Conservation (phyloP, 495 filamentous ascomycete species). For the Schizothecium vesticola region DNA sequence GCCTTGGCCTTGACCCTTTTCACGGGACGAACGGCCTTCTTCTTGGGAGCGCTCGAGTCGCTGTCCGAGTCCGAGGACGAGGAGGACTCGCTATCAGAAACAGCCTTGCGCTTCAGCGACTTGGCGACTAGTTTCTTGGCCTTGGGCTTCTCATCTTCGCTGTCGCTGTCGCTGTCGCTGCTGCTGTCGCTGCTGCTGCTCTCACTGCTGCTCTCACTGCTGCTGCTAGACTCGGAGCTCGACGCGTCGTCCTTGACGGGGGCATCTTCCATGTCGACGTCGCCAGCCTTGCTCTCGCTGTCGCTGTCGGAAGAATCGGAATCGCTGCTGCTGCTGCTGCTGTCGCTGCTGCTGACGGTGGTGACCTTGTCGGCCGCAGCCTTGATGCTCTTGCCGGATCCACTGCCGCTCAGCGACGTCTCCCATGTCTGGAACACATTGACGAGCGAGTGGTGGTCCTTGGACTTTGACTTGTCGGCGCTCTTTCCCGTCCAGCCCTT, state of each 20-base stretch:
- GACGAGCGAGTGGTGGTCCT: conserved; percentile 36
- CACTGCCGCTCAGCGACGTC: conserved; percentile 29
- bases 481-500: conserved; percentile 39
- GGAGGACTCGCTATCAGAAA: conserved; percentile 40
- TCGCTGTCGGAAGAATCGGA: conserved; percentile 82
- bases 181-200: conserved; percentile 49
- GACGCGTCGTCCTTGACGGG: conserved; percentile 3
- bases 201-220: conserved; percentile 27
- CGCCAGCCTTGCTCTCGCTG: conserved; percentile 56
- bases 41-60: conserved; percentile 18
- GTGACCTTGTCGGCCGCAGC: conserved; percentile 31
- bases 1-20: conserved; percentile 39
- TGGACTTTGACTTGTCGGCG: conserved; percentile 22
- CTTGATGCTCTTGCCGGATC: conserved; percentile 29
- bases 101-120: conserved; percentile 60
- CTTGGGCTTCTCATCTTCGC: conserved; percentile 49
- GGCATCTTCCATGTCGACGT: conserved; percentile 47
- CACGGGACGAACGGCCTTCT: conserved; percentile 29
- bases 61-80: conserved; percentile 28
- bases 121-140: conserved; percentile 28
- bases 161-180: conserved; percentile 54
- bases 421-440: conserved; percentile 45
- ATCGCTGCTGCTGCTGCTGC: conserved; percentile 30
- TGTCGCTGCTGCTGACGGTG: conserved; percentile 32
- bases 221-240: conserved; percentile 20